A percentile compares a stretch with the other conserved stretches of the same genome.
phyloP scores from a whole-genome alignment of 106 monocot species.

The Dioscorea dumetorum region DNA sequence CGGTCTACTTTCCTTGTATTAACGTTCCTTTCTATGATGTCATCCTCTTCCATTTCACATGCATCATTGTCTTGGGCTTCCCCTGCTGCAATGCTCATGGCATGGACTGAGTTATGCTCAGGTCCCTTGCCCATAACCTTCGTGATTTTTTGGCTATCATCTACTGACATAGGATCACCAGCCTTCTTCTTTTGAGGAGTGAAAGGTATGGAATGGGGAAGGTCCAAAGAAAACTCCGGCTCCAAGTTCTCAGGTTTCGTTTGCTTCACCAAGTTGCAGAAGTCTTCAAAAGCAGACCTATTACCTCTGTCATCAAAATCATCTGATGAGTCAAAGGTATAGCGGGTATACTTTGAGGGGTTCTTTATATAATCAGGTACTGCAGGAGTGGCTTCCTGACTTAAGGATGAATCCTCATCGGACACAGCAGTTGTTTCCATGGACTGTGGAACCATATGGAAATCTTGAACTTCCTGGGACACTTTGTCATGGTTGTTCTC shows the following conservation, averaged over 20 bases:
- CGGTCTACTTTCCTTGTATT: constrained; percentile 19
- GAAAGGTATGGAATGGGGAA: constrained; percentile 60
- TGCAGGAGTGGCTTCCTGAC: constrained; percentile 13
- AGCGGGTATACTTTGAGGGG: constrained; percentile 69
- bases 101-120: neutral
- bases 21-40: neutral
- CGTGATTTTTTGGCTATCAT: constrained; percentile 8
- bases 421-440: constrained; percentile 2
- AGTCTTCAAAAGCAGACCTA: constrained; percentile 61
- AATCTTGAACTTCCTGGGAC: constrained; percentile 11
- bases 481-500: constrained; percentile 14
- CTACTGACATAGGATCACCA: constrained; percentile 31
- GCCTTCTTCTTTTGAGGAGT: constrained; percentile 55
- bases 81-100: constrained; percentile 28
- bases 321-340: constrained; percentile 50
- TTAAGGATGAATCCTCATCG: neutral
- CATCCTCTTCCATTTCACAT: constrained; percentile 71
- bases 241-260: constrained; percentile 21
- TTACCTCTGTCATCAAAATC: constrained; percentile 46
- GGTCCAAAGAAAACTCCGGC: constrained; percentile 25
- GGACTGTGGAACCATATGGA: constrained; percentile 6
- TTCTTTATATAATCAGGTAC: constrained; percentile 85
- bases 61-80: constrained; percentile 31
- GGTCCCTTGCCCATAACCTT: constrained; percentile 6
- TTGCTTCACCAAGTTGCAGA: constrained; percentile 43